Conservation (phyloP, 2,329 filamentous ascomycete species). For the Monosporascus sp. region DNA sequence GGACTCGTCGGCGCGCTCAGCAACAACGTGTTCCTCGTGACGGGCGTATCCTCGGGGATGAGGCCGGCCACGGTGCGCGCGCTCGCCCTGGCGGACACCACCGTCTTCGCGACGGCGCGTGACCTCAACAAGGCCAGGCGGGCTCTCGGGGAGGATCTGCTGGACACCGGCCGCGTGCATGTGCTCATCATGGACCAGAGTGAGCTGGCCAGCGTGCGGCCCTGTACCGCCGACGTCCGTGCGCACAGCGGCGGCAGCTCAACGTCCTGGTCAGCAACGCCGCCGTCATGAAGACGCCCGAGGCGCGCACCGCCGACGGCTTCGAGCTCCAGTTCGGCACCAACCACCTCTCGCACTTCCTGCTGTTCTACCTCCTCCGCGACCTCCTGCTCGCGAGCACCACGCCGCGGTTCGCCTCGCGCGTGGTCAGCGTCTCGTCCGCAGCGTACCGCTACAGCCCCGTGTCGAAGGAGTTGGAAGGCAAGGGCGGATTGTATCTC, state of each 20-base stretch:
- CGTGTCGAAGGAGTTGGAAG: conserved; percentile 32
- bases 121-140: conserved; percentile 30
- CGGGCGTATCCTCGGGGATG: conserved; percentile 35
- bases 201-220: conserved; percentile 29
- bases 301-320: conserved; percentile 37
- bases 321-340: conserved; percentile 49
- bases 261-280: conserved; percentile 38
- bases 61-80: conserved; percentile 38
- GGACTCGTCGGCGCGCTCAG: conserved; percentile 24
- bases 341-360: conserved; percentile 50
- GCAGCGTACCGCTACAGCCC: conserved; percentile 32
- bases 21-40: conserved; percentile 36
- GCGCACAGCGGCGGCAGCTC: conserved; percentile 12
- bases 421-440: conserved; percentile 41
- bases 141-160: conserved; percentile 22
- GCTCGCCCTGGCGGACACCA: conserved; percentile 39
- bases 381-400: conserved; percentile 36
- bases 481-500: conserved; percentile 37
- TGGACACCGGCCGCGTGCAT: conserved; percentile 22
- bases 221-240: conserved; percentile 17
- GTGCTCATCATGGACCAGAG: conserved; percentile 30
- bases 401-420: conserved; percentile 35
- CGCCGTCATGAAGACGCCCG: conserved; percentile 37
- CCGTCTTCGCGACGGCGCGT: conserved; percentile 38
- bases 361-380: conserved; percentile 47